Evolutionary conservation across 805 yeast genomes (phyloP).

Genomic region (Wickerhamiella azyma): DNA sequence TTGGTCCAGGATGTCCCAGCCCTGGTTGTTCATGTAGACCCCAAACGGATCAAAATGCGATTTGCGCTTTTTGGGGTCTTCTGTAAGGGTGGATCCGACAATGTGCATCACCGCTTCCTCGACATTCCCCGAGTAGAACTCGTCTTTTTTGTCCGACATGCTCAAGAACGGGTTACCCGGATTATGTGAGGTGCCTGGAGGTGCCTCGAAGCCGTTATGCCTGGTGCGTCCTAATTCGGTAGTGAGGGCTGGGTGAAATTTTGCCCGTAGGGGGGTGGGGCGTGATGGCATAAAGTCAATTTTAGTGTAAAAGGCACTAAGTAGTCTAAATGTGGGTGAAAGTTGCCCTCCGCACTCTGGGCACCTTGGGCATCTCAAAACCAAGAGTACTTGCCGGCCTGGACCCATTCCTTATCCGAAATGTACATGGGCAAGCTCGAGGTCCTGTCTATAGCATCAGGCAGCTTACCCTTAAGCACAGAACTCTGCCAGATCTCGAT

Average conservation of each 20-base stretch:
- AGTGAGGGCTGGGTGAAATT: too few relatives aligned
- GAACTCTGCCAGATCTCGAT: slow-evolving; percentile 1
- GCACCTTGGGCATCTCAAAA: too few relatives aligned
- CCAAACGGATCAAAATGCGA: slow-evolving; percentile 7
- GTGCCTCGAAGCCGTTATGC: too few relatives aligned
- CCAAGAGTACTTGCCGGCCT: slow-evolving; percentile 8
- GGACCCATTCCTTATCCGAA: slow-evolving; percentile 1
- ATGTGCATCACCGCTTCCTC: slow-evolving; percentile 68
- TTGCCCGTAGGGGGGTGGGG: too few relatives aligned
- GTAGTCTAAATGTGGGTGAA: too few relatives aligned
- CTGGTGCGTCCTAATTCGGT: too few relatives aligned
- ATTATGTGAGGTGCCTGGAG: neutral
- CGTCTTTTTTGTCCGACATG: neutral
- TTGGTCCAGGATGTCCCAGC: slow-evolving; percentile 5
- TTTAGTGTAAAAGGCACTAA: too few relatives aligned
- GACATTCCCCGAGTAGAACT: slow-evolving; percentile 25
- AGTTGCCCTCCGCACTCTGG: too few relatives aligned
- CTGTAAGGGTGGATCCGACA: slow-evolving; percentile 50
- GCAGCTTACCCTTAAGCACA: neutral
- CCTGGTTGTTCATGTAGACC: slow-evolving; percentile 7
- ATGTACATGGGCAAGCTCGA: slow-evolving; percentile 6
- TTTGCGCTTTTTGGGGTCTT: slow-evolving; percentile 21
- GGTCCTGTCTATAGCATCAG: neutral
- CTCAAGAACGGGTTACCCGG: neutral
- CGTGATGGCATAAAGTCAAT: too few relatives aligned